Evolutionary conservation across 2,329 filamentous ascomycete species (phyloP).

Genomic region (Sarocladium brachiariae): DNA sequence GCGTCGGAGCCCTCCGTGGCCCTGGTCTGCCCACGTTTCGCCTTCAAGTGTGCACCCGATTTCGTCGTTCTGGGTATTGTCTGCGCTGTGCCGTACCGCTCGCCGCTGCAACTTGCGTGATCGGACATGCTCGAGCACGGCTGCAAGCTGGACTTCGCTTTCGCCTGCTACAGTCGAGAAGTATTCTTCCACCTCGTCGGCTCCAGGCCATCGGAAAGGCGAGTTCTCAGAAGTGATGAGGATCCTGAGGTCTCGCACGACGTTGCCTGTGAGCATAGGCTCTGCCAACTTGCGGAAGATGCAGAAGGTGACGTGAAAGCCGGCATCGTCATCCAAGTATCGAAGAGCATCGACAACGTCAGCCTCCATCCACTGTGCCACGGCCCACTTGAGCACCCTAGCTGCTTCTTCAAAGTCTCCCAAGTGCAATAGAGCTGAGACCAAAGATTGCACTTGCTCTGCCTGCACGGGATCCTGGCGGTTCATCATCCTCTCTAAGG

Average conservation of each 20-base stretch:
- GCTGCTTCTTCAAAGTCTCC: constrained; percentile 53
- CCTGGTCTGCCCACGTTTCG: too few relatives aligned
- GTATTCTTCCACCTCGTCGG: constrained; percentile 18
- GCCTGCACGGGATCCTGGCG: constrained; percentile 26
- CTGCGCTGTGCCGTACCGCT: too few relatives aligned
- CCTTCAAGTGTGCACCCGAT: too few relatives aligned
- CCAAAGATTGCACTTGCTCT: constrained; percentile 47
- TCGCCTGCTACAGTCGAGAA: background rate
- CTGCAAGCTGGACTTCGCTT: background rate
- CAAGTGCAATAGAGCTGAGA: constrained; percentile 56
- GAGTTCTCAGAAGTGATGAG: constrained; percentile 19
- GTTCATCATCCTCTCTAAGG: constrained; percentile 26
- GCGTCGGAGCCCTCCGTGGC: too few relatives aligned
- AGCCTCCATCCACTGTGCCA: constrained; percentile 34
- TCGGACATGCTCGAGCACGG: background rate
- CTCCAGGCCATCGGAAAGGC: constrained; percentile 23
- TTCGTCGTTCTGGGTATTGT: too few relatives aligned
- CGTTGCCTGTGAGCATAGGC: constrained; percentile 28
- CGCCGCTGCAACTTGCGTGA: too few relatives aligned
- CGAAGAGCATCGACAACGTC: constrained; percentile 27
- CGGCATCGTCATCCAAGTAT: constrained; percentile 26
- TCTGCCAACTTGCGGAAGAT: constrained; percentile 43
- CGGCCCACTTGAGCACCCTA: constrained; percentile 52
- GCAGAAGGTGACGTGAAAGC: constrained; percentile 34
- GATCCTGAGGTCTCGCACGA: constrained; percentile 24